phyloP scores from a whole-genome alignment of 768 basidiomycete species.

The Gelatoporia subvermispora region DNA sequence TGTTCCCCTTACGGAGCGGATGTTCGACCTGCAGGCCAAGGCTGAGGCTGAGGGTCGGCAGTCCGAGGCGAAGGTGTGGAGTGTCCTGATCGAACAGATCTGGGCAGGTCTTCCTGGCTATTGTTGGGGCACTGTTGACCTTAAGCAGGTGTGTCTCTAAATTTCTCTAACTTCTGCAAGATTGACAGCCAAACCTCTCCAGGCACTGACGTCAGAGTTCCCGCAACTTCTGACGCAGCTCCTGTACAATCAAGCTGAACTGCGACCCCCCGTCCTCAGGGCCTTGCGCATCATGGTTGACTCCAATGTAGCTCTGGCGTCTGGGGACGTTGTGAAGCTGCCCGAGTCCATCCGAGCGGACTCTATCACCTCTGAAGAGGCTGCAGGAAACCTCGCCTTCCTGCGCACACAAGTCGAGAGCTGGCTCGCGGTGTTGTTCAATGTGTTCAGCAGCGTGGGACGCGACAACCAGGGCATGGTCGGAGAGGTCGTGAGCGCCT shows the following conservation, averaged over 20 bases:
- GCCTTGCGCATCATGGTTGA: slow-evolving; percentile 81
- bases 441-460: slow-evolving; percentile 87
- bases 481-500: slow-evolving; percentile 84
- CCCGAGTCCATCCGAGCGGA: slow-evolving; percentile 25
- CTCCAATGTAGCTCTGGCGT: slow-evolving; percentile 58
- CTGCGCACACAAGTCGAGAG: slow-evolving; percentile 79
- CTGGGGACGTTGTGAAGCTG: slow-evolving; percentile 27
- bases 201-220: slow-evolving; percentile 75
- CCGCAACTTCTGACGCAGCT: slow-evolving; percentile 89
- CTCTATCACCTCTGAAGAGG: slow-evolving; percentile 51
- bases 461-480: slow-evolving; percentile 71
- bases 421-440: slow-evolving; percentile 94
- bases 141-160: slow-evolving; percentile 51
- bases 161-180: background rate
- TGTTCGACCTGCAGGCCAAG: slow-evolving; percentile 84
- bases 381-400: slow-evolving; percentile 62
- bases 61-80: slow-evolving; percentile 94
- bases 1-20: slow-evolving; percentile 87
- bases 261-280: slow-evolving; percentile 77
- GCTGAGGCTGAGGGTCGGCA: slow-evolving; percentile 69
- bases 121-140: slow-evolving; percentile 75
- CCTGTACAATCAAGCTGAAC: slow-evolving; percentile 83
- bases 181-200: background rate
- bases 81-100: slow-evolving; percentile 86
- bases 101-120: slow-evolving; percentile 93